Percentiles rank a stretch among this genome's conserved stretches.
Conservation (phyloP, 1,284 basidiomycete genomes). For the Dichomitus squalens region DNA sequence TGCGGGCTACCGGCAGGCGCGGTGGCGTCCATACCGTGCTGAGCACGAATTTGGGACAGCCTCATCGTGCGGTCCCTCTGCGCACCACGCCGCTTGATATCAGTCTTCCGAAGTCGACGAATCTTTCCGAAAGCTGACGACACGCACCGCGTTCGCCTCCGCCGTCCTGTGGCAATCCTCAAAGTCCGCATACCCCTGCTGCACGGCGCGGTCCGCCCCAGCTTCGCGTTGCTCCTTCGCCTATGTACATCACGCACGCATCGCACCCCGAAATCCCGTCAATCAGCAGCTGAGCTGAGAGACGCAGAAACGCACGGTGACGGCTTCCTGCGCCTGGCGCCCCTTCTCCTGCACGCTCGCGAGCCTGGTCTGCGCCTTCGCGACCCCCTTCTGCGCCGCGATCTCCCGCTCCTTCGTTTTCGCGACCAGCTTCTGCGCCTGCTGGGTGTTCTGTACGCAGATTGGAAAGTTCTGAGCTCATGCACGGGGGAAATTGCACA, state of each 20-base stretch:
- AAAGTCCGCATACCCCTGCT: constrained; percentile 12
- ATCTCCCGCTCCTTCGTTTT: constrained; percentile 17
- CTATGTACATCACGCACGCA: neutral
- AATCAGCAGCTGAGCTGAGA: too few species aligned
- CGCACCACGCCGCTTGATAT: too few species aligned
- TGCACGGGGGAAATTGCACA: neutral
- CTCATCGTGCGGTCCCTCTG: constrained; percentile 19
- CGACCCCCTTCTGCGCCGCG: constrained; percentile 12
- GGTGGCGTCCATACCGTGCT: neutral
- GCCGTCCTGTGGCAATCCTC: constrained; percentile 12
- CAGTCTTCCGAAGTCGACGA: neutral
- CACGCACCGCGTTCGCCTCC: constrained; percentile 18
- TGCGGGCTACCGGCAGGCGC: neutral
- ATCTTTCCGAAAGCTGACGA: neutral
- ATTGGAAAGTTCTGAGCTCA: neutral
- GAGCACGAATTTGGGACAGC: constrained; percentile 11
- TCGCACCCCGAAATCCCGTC: too few species aligned
- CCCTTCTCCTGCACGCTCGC: constrained; percentile 13
- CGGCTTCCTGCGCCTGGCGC: constrained; percentile 3
- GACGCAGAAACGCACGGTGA: constrained; percentile 5
- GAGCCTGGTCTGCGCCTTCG: constrained; percentile 17
- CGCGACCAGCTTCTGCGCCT: constrained; percentile 13
- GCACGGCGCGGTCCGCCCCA: constrained; percentile 4
- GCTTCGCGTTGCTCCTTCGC: constrained; percentile 10
- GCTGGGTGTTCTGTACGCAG: constrained; percentile 10